Base-by-base conservation (phyloP, 108 stramenopile genomes). In the Nitzschia sp. region DNA sequence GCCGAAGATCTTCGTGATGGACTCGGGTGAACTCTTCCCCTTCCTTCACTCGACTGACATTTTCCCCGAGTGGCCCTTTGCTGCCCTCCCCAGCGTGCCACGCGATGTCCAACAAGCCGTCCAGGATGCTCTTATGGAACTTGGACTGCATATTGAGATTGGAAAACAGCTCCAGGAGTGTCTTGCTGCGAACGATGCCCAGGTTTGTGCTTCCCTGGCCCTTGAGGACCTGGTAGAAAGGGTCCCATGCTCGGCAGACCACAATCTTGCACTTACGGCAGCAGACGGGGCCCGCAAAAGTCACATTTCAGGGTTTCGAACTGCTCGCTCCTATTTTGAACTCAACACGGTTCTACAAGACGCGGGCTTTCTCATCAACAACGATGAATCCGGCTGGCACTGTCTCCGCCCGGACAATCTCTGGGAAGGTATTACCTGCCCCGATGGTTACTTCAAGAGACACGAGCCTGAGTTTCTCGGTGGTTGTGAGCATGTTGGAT, bases 381-480 rank as follows among this genome's bases (percentile, higher is more conserved):
- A 68, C 35, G 31, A 56, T 3, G 17, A 25, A n/a, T n/a, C n/a
- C 26, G 54, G 54, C 22, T 68, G 66, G 64, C 30, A 38, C 26
- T 76, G 75, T 38, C 22, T 33, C 22, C 38, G 68, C 15, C 25
- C 60, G 3, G 21, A 25, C 26, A 27, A 58, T 19, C 58, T 76
- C 16, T 76, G 63, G 34, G 75, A 76, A 15, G 68, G 57, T 15
- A 76, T 76, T 38, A 27, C 30, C 33, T 76, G 75, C 63, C 75
- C 75, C 1, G 47, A 50, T 27, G 75, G 75, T 16, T 57, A 63
- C 61, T 76, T 60, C 44, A 28, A 35, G 9, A 26, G 22, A 33
- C 13, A 23, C 15, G 36, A 63, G 33, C 5, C 11, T 26, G 47
- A 60, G 5, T 63, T 75, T 9, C 1, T 27, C 36, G 35, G 32